Base-by-base conservation (phyloP, 176 grass and related monocot genomes). In the Oryza brachyantha region DNA sequence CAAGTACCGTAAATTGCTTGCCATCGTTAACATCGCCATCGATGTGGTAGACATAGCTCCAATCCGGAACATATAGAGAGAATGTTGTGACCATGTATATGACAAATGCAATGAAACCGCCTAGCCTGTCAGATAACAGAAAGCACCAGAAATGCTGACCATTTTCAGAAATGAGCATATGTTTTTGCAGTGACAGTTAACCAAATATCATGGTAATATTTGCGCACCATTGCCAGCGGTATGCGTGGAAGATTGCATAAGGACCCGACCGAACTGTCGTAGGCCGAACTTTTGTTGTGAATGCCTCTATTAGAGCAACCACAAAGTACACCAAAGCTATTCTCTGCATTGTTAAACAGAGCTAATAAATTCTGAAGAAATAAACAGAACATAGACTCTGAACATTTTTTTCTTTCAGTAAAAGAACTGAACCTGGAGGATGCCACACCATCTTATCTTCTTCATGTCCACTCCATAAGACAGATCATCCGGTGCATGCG, bases 391-490 rank as follows among this genome's bases (percentile, higher is more conserved):
- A 46, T 5, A 17, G 5, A 46, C 13, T 45, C 13, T 46, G 43
- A 27, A 10, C 4, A 29, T 29, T 67, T 7, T 55, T 24, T 32
- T 0, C 48, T 8, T 28, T 52, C 2, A 13, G 8, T 58, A 17
- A 13, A 37, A 17, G 17, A 37, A 65, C 42, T 29, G 36, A 43
- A 97, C 94, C 91, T 97, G 94, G 66, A 97, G 80, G 66, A 93
- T 89, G 46, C 94, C 94, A 68, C 75, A 89, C 91, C 88, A 93
- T 81, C 94, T 82, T 61, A 97, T 97, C 69, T 69, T 84, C 70
- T 72, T 82, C 82, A 93, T 86, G 67, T 97, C 88, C 25, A 97
- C 88, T n/a, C 94, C 94, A 77, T 93, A 97, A 67, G 78, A 70
- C 25, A 97, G 83, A 41, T 90, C 78, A 72, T 93, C 68, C 11